These are phyloP conservation scores for Coemansia sp. DNA, from an alignment of 371 early-diverging fungal genomes.

Conservation along the genomic window DNA sequence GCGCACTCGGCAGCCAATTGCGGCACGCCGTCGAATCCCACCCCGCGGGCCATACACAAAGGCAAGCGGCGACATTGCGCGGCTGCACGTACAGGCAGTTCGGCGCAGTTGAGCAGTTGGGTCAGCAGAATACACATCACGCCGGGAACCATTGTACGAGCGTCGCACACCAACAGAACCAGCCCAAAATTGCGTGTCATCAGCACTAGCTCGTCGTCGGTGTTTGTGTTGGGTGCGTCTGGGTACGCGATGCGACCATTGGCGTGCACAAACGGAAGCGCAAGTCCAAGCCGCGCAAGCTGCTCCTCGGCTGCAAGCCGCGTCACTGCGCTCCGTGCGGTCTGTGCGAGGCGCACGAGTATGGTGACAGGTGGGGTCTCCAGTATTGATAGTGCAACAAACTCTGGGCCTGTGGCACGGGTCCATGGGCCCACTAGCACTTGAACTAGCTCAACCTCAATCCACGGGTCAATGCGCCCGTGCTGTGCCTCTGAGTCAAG, in stretches of 20 bases:
- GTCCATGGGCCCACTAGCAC: constrained; percentile 31
- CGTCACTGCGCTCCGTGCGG: constrained; percentile 3
- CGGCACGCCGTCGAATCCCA: constrained; percentile 4
- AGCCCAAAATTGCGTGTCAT: constrained; percentile 42
- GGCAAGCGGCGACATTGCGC: constrained; percentile 28
- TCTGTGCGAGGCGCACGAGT: constrained; percentile 23
- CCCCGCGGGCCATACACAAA: constrained; percentile 6
- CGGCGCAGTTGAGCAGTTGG: constrained; percentile 8
- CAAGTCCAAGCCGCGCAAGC: constrained; percentile 26
- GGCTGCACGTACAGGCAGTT: constrained; percentile 3
- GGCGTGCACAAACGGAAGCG: constrained; percentile 18
- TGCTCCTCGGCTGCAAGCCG: constrained; percentile 39
- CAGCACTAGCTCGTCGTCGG: constrained; percentile 25
- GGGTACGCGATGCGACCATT: constrained; percentile 23
- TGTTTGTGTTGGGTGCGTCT: constrained; percentile 9
- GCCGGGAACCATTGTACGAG: constrained; percentile 21
- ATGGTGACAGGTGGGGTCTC: constrained; percentile 10
- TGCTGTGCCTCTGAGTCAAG: constrained; percentile 16
- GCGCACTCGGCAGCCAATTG: constrained; percentile 16
- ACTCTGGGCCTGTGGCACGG: background rate
- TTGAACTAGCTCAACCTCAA: constrained; percentile 30
- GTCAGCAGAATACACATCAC: constrained; percentile 19
- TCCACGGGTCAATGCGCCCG: constrained; percentile 15
- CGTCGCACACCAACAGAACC: constrained; percentile 13
- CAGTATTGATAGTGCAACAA: constrained; percentile 12